These are phyloP conservation scores for Kandelia obovata DNA, from an alignment of 345 rosid species.

Conservation along the genomic window DNA sequence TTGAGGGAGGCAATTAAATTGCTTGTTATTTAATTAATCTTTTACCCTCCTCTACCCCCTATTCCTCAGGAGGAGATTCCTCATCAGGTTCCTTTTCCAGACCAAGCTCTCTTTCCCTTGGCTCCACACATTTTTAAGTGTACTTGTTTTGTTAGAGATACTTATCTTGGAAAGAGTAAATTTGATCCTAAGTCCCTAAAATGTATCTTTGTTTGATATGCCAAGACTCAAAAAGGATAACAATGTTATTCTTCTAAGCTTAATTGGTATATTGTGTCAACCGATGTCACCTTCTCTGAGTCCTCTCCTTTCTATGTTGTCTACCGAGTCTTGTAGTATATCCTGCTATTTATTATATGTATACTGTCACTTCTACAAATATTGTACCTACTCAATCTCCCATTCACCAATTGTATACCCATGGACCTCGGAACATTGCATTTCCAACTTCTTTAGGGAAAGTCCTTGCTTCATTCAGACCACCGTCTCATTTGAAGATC, in stretches of 20 bases:
- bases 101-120: neutral
- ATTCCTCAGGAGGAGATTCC: neutral
- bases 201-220: neutral
- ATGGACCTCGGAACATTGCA: too few relatives aligned
- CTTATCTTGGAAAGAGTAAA: neutral
- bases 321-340: neutral
- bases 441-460: too few relatives aligned
- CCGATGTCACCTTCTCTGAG: neutral
- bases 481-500: neutral
- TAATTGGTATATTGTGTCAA: neutral
- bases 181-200: neutral
- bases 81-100: neutral
- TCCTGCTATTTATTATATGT: too few relatives aligned
- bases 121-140: neutral
- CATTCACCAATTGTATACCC: too few relatives aligned
- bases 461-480: neutral
- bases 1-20: neutral
- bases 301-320: neutral
- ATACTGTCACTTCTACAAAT: neutral
- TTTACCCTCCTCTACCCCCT: neutral
- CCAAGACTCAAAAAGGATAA: neutral
- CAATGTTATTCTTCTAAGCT: neutral
- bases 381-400: too few relatives aligned
- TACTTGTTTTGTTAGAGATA: neutral
- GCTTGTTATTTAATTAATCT: neutral